phyloP scores from a whole-genome alignment of 805 yeast species.

The Sungouiella blattae region DNA sequence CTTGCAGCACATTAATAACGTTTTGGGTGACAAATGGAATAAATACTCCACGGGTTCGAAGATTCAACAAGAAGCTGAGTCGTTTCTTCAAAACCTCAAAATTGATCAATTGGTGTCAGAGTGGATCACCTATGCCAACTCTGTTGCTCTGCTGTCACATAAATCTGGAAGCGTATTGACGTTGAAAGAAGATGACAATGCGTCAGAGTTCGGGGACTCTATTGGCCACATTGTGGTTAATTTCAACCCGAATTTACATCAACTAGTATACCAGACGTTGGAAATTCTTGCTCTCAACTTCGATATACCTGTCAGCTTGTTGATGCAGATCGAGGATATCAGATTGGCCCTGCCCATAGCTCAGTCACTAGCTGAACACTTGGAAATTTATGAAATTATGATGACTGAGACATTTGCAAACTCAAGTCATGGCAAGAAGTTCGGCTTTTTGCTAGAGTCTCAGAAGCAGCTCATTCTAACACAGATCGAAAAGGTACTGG shows the following conservation, averaged over 20 bases:
- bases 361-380: constrained; percentile 48
- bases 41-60: constrained; percentile 51
- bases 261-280: constrained; percentile 6
- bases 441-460: constrained; percentile 37
- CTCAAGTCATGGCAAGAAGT: constrained; percentile 37
- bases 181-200: background rate
- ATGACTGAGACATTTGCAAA: constrained; percentile 17
- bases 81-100: constrained; percentile 46
- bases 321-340: constrained; percentile 46
- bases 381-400: constrained; percentile 37
- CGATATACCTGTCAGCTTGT: constrained; percentile 53
- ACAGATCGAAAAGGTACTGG: constrained; percentile 6
- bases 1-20: constrained; percentile 15
- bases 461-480: constrained; percentile 31
- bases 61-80: constrained; percentile 47
- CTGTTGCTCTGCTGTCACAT: background rate
- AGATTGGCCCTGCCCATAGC: constrained; percentile 57
- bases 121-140: constrained; percentile 43
- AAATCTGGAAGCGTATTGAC: constrained; percentile 3
- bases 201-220: too few species aligned
- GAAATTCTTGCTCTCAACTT: constrained; percentile 37
- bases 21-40: constrained; percentile 36
- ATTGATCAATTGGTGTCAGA: constrained; percentile 35
- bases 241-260: constrained; percentile 1
- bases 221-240: constrained; percentile 3